Evolutionary conservation across 192 early-diverging fungal genomes (phyloP).

Genomic region (Coemansia sp.): DNA sequence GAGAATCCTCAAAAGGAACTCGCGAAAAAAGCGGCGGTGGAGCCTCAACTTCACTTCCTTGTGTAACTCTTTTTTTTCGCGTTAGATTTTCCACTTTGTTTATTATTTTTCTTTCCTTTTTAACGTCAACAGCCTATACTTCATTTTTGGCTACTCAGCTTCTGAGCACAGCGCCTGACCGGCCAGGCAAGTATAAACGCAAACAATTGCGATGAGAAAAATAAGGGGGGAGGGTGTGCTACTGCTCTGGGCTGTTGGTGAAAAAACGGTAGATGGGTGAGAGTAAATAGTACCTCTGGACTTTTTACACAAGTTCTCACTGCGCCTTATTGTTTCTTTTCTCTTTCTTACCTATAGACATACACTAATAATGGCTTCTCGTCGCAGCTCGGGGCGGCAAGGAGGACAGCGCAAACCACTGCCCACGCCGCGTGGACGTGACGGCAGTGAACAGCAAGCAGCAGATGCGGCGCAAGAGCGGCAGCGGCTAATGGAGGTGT

Average conservation of each 20-base stretch:
- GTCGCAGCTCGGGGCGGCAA: slow-evolving; percentile 3
- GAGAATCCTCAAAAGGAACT: no score
- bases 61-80: background rate
- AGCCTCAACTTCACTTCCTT: background rate
- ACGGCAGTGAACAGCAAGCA: background rate
- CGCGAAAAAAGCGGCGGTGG: background rate
- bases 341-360: slow-evolving; percentile 5
- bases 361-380: slow-evolving; percentile 10
- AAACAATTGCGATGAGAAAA: background rate
- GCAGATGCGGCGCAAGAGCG: slow-evolving; percentile 16
- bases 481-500: slow-evolving; percentile 25
- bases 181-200: background rate
- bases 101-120: background rate
- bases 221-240: background rate
- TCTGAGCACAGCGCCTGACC: background rate
- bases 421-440: slow-evolving; percentile 1
- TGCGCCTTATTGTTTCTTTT: background rate
- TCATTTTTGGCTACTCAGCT: no score
- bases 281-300: no score
- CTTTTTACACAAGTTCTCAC: background rate
- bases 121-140: no score
- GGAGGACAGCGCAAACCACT: slow-evolving; percentile 9
- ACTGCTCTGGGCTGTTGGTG: background rate
- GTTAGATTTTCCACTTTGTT: no score
- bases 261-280: background rate